Conservation (phyloP, 768 basidiomycete species). For the Leccinellum albellum region DNA sequence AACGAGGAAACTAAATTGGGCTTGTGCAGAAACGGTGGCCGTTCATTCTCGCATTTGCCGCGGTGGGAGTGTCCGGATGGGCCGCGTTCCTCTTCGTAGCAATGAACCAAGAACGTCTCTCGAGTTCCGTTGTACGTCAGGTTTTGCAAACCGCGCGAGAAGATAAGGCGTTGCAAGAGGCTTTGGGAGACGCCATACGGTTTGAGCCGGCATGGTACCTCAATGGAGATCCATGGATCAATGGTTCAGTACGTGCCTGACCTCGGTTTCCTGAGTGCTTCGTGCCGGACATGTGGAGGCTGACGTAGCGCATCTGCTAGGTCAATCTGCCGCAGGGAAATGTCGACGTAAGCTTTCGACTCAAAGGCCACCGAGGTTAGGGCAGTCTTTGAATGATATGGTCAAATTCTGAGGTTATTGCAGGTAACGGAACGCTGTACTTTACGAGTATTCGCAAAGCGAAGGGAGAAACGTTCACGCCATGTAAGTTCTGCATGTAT, state of each 20-base stretch:
- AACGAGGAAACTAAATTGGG: neutral
- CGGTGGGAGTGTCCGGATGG: slow-evolving; percentile 61
- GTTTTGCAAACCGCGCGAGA: slow-evolving; percentile 58
- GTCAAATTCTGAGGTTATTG: neutral
- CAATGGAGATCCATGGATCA: slow-evolving; percentile 71
- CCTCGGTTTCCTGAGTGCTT: neutral
- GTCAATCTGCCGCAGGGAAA: slow-evolving; percentile 73
- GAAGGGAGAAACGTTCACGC: slow-evolving; percentile 67
- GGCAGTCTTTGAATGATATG: neutral
- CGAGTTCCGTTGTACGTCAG: slow-evolving; percentile 69
- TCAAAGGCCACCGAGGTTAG: slow-evolving; percentile 68
- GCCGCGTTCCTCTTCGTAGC: slow-evolving; percentile 63
- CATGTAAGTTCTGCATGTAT: slow-evolving; percentile 37
- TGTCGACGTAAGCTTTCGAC: slow-evolving; percentile 71
- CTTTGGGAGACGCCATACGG: slow-evolving; percentile 56
- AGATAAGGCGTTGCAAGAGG: slow-evolving; percentile 44
- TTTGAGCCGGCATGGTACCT: slow-evolving; percentile 46
- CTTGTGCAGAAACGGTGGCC: slow-evolving; percentile 51
- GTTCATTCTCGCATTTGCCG: slow-evolving; percentile 43
- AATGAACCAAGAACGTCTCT: slow-evolving; percentile 74
- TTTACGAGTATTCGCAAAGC: slow-evolving; percentile 79
- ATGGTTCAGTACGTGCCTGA: slow-evolving; percentile 56
- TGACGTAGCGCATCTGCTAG: slow-evolving; percentile 32
- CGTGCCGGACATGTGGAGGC: neutral
- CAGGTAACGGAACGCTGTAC: slow-evolving; percentile 73